phyloP scores from a whole-genome alignment of 371 early-diverging fungal species.

The Phascolomyces articulosus region DNA sequence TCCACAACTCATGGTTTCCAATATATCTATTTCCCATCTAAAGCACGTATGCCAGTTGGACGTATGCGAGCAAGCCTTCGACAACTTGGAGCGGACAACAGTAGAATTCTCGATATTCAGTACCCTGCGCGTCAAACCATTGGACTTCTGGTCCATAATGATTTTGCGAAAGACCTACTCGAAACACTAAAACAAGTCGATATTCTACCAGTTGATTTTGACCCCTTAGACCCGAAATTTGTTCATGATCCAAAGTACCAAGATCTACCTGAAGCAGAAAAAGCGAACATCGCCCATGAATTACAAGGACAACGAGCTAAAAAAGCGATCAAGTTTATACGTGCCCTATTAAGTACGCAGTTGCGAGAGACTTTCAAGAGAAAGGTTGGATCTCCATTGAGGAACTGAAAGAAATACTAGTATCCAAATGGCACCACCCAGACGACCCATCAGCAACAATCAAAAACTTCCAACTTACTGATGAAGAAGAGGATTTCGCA shows the following conservation, averaged over 20 bases:
- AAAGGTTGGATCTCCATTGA: neutral
- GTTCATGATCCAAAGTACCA: conserved; percentile 12
- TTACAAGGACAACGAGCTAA: neutral
- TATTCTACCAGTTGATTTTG: neutral
- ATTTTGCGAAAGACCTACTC: conserved; percentile 4
- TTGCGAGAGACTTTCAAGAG: conserved; percentile 10
- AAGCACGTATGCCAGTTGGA: neutral
- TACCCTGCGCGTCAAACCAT: conserved; percentile 9
- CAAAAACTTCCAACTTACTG: neutral
- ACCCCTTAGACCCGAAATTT: conserved; percentile 12
- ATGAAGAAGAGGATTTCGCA: neutral
- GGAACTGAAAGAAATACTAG: conserved; percentile 2
- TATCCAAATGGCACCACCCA: neutral
- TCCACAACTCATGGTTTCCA: conserved; percentile 15
- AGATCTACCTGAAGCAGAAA: neutral
- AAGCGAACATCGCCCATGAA: neutral
- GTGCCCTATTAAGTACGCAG: conserved; percentile 8
- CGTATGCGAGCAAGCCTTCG: conserved; percentile 1
- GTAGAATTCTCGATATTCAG: conserved; percentile 13
- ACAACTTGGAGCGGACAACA: conserved; percentile 1
- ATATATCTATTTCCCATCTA: conserved; percentile 11
- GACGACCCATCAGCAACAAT: neutral
- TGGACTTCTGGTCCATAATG: conserved; percentile 9
- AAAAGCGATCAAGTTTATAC: neutral
- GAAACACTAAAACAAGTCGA: neutral